Evolutionary conservation across 2,329 filamentous ascomycete species (phyloP).

Genomic region (Sordariomycetes sp.): DNA sequence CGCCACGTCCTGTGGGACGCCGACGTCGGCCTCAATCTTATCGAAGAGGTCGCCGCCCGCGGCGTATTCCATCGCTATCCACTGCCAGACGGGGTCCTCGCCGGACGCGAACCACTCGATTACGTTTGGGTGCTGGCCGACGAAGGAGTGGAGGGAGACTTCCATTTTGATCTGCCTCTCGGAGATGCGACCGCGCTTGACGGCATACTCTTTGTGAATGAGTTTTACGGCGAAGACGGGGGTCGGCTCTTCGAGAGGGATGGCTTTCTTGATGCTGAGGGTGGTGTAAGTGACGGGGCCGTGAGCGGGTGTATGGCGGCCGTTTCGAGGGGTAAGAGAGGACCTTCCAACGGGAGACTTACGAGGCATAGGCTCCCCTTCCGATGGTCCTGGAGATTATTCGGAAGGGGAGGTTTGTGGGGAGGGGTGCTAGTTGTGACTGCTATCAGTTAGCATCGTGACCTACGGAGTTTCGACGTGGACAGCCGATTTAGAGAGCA

Average conservation of each 20-base stretch:
- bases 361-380: conserved; percentile 95
- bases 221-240: conserved; percentile 96
- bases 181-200: conserved; percentile 76
- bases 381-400: conserved; percentile 95
- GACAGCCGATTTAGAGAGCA: not conserved
- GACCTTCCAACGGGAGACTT: conserved; percentile 14
- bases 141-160: conserved; percentile 75
- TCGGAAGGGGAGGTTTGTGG: conserved; percentile 75
- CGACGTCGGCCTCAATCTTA: conserved; percentile 97
- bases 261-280: conserved; percentile 79
- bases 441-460: conserved; percentile 23
- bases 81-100: conserved; percentile 77
- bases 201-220: conserved; percentile 93
- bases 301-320: not conserved
- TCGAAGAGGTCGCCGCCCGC: conserved; percentile 95
- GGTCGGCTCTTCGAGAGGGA: conserved; percentile 51
- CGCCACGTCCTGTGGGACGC: conserved; percentile 86
- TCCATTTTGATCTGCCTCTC: conserved; percentile 87
- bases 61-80: conserved; percentile 97
- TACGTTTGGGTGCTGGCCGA: conserved; percentile 83
- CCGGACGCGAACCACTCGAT: conserved; percentile 86
- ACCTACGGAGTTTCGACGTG: not conserved
- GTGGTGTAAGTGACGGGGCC: conserved; percentile 4
- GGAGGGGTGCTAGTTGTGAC: conserved; percentile 82
- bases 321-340: not conserved